Percentiles rank a stretch among this genome's conserved stretches.
Evolutionary conservation across 108 stramenopile species (phyloP).

Genomic region (Skeletonema grethae): DNA sequence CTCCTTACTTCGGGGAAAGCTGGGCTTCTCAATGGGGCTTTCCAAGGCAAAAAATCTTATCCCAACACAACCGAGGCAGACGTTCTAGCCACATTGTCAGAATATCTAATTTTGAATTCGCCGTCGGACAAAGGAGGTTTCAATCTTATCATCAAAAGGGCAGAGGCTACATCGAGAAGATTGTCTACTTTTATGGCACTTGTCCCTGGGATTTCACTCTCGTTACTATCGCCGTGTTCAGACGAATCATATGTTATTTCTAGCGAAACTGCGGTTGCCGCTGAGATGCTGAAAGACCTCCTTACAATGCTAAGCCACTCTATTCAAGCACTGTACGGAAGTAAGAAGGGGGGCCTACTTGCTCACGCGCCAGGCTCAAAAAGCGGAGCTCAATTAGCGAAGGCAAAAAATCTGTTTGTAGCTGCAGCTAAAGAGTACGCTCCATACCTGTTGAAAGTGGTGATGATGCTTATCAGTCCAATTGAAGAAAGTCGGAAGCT

Average conservation of each 20-base stretch:
- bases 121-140: slow-evolving; percentile 29
- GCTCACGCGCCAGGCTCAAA: slow-evolving; percentile 29
- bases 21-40: slow-evolving; percentile 63
- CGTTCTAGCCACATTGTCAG: slow-evolving; percentile 19
- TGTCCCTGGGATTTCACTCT: slow-evolving; percentile 70
- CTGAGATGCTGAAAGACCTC: slow-evolving; percentile 35
- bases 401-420: slow-evolving; percentile 36
- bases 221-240: slow-evolving; percentile 50
- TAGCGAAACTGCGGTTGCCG: slow-evolving; percentile 24
- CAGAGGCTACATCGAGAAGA: slow-evolving; percentile 70
- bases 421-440: slow-evolving; percentile 46
- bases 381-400: slow-evolving; percentile 17
- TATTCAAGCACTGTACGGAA: slow-evolving; percentile 54
- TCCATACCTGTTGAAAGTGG: slow-evolving; percentile 40
- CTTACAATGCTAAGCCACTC: slow-evolving; percentile 45
- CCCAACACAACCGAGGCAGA: slow-evolving; percentile 1
- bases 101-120: slow-evolving; percentile 36
- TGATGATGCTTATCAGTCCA: slow-evolving; percentile 35
- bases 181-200: slow-evolving; percentile 75
- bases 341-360: slow-evolving; percentile 39
- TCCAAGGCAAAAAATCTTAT: slow-evolving; percentile 17
- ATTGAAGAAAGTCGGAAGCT: slow-evolving; percentile 12
- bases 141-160: slow-evolving; percentile 14
- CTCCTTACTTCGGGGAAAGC: slow-evolving; percentile 71
- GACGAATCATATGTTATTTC: slow-evolving; percentile 19